Conservation (phyloP, 768 basidiomycete species). For the Russula griseocarnosa region DNA sequence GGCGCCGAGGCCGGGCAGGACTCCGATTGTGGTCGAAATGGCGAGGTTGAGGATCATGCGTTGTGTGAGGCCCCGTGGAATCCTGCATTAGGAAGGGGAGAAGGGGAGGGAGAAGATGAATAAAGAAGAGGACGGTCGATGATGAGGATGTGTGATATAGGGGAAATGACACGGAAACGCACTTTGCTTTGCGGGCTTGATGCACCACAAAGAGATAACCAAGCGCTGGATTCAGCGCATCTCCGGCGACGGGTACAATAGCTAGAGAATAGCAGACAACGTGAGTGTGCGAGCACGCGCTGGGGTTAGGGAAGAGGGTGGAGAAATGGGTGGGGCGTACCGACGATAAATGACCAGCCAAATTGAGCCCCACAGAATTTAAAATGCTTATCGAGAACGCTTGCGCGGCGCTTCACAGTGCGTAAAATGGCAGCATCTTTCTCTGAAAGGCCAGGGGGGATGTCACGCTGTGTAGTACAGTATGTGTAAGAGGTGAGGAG, state of each 20-base stretch:
- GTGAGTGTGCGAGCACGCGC: too few relatives aligned
- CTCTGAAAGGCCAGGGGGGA: conserved; percentile 71
- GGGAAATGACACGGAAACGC: conserved; percentile 31
- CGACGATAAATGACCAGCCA: conserved; percentile 80
- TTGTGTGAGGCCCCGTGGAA: conserved; percentile 59
- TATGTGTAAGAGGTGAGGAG: too few relatives aligned
- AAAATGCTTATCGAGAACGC: conserved; percentile 87
- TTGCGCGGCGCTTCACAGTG: conserved; percentile 71
- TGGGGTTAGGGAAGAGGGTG: neutral
- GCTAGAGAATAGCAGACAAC: conserved; percentile 35
- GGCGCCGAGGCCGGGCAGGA: conserved; percentile 73
- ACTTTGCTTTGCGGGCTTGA: conserved; percentile 71
- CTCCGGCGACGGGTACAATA: conserved; percentile 66
- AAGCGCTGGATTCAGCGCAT: conserved; percentile 56
- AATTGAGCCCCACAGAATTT: conserved; percentile 73
- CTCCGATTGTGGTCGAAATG: conserved; percentile 60
- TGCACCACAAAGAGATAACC: conserved; percentile 75
- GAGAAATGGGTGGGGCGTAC: conserved; percentile 31
- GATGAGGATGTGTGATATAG: neutral
- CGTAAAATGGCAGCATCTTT: conserved; percentile 73
- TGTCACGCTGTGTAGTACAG: conserved; percentile 51
- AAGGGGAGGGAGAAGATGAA: neutral
- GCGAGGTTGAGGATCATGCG: conserved; percentile 78
- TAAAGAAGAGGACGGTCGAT: neutral
- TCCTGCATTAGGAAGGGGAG: conserved; percentile 28